Evolutionary conservation across 192 early-diverging fungal genomes (phyloP).

Genomic region (Oehlia diaphana): DNA sequence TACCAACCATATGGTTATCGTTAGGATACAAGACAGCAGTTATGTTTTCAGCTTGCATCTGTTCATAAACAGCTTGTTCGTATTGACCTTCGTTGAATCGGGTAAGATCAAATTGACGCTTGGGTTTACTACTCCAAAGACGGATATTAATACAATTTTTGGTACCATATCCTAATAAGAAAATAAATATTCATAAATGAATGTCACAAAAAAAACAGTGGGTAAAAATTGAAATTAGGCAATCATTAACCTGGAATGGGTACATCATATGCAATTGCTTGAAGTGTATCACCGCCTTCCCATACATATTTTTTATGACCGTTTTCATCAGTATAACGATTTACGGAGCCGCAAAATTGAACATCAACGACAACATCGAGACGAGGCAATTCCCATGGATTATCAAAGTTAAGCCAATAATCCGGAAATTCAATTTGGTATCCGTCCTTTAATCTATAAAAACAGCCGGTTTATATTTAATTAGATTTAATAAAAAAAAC

Average conservation of each 20-base stretch:
- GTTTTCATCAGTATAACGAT: conserved; percentile 65
- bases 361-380: conserved; percentile 89
- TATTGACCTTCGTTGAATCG: conserved; percentile 92
- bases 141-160: conserved; percentile 96
- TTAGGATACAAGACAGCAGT: conserved; percentile 97
- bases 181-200: neutral
- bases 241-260: conserved; percentile 80
- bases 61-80: conserved; percentile 86
- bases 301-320: conserved; percentile 71
- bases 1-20: conserved; percentile 97
- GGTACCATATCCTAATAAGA: conserved; percentile 62
- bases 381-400: conserved; percentile 97
- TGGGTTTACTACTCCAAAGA: conserved; percentile 94
- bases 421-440: conserved; percentile 94
- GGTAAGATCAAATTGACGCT: conserved; percentile 82
- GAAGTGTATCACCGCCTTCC: conserved; percentile 84
- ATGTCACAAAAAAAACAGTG: too few relatives aligned
- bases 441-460: conserved; percentile 78
- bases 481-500: neutral
- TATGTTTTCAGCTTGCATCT: conserved; percentile 91
- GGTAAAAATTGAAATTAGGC: neutral
- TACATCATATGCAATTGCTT: conserved; percentile 95
- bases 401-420: conserved; percentile 96
- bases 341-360: conserved; percentile 87
- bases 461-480: too few relatives aligned